Evolutionary conservation across 495 filamentous ascomycete species (phyloP).

Genomic region (Annulohypoxylon maeteangense): DNA sequence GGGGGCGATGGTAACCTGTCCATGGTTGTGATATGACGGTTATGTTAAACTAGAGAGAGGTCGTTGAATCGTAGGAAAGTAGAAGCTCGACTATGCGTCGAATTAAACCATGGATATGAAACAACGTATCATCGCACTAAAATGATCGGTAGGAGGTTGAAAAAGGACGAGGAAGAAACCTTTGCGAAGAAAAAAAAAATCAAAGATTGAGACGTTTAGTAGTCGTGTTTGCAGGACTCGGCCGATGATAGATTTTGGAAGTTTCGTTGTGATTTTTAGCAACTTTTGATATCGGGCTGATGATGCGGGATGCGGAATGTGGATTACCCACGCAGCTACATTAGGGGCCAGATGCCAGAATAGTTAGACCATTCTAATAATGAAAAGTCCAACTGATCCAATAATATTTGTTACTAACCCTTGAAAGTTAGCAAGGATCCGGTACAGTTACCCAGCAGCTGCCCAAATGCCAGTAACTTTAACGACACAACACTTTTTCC

Average conservation of each 20-base stretch:
- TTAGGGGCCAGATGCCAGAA: conserved; percentile 11
- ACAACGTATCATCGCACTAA: not conserved
- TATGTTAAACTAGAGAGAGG: conserved; percentile 10
- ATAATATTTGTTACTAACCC: conserved; percentile 26
- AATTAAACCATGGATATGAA: conserved; percentile 21
- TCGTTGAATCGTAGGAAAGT: conserved; percentile 1
- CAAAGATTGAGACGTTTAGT: not conserved
- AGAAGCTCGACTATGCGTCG: conserved; percentile 5
- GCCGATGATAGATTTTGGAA: conserved; percentile 7
- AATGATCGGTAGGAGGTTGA: not conserved
- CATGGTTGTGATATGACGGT: conserved; percentile 45
- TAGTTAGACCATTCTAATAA: conserved; percentile 9
- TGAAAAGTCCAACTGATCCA: conserved; percentile 14
- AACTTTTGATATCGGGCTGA: conserved; percentile 28
- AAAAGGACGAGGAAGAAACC: not conserved
- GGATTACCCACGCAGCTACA: not conserved
- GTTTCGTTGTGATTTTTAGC: conserved; percentile 8
- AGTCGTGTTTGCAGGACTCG: conserved; percentile 2
- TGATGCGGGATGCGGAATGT: conserved; percentile 13
- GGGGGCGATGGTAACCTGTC: conserved; percentile 73
- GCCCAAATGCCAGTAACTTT: no score
- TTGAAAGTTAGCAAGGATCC: conserved; percentile 8
- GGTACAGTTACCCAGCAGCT: not conserved
- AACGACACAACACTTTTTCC: no score
- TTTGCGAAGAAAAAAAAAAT: not conserved